Evolutionary conservation across 2,329 filamentous ascomycete genomes (phyloP).

Genomic region (Aspergillus sp.): DNA sequence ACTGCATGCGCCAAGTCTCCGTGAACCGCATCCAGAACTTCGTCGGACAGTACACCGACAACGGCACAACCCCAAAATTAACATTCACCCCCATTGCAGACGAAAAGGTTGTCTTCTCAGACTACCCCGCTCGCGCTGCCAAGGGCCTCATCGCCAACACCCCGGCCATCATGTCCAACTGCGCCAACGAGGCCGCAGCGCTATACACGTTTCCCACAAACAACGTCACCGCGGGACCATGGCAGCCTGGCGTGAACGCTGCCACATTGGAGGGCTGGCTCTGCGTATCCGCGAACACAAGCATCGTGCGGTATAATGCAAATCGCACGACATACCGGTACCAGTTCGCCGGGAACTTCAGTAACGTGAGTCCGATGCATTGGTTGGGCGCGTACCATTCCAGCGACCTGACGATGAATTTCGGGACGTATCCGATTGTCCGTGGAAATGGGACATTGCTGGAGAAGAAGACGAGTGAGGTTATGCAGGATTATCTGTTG

Average conservation of each 20-base stretch:
- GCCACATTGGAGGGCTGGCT: background rate
- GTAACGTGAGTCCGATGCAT: background rate
- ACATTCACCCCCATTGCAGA: background rate
- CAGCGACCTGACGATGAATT: background rate
- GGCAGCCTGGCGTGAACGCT: background rate
- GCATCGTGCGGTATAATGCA: background rate
- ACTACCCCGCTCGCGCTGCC: background rate
- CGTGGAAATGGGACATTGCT: background rate
- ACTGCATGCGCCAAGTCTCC: conserved; percentile 3
- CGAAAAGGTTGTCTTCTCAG: background rate
- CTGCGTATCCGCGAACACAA: background rate
- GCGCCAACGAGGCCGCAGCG: background rate
- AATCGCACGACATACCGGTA: background rate
- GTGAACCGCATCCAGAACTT: background rate
- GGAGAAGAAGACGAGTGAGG: background rate
- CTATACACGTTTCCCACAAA: background rate
- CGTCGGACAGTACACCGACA: background rate
- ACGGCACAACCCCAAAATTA: background rate
- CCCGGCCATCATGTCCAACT: background rate
- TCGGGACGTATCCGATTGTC: background rate
- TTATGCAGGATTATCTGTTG: conserved; percentile 2
- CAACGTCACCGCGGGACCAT: background rate
- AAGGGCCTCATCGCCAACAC: background rate
- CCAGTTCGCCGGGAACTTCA: background rate
- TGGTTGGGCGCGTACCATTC: conserved; percentile 5